Conservation (phyloP, 108 stramenopile species). For the Licmophora abbreviata region DNA sequence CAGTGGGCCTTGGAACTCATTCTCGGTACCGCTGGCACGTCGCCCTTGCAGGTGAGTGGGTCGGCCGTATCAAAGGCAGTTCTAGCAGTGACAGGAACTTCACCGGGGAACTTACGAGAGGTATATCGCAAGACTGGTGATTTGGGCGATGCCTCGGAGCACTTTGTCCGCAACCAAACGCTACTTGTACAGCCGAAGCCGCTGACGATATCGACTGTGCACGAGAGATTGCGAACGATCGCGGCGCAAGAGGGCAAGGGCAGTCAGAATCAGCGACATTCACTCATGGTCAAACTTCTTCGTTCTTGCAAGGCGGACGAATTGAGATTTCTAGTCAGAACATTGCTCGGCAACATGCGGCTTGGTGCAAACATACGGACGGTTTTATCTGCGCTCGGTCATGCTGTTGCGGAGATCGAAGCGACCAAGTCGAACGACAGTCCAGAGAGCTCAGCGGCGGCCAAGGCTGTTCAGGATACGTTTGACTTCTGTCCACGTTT, state of each 20-base stretch:
- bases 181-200: conserved; percentile 8
- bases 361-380: conserved; percentile 36
- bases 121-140: conserved; percentile 34
- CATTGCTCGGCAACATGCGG: conserved; percentile 35
- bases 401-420: conserved; percentile 10
- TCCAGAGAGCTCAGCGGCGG: conserved; percentile 7
- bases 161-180: conserved; percentile 20
- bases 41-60: conserved; percentile 28
- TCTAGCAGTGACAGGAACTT: conserved; percentile 19
- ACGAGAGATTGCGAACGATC: conserved; percentile 14
- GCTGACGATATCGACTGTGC: conserved; percentile 17
- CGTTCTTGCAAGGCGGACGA: conserved; percentile 21
- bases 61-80: conserved; percentile 29
- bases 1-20: conserved; percentile 6
- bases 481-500: conserved; percentile 33
- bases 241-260: conserved; percentile 9
- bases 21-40: conserved; percentile 6
- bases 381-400: conserved; percentile 28
- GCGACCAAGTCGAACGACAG: not conserved
- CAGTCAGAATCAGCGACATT: conserved; percentile 12
- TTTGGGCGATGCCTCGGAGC: conserved; percentile 34
- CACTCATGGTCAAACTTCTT: conserved; percentile 24
- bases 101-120: conserved; percentile 20
- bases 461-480: conserved; percentile 16
- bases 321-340: conserved; percentile 37